Base-by-base conservation (phyloP, 352 stramenopile species). In the Pythium brassicae region DNA sequence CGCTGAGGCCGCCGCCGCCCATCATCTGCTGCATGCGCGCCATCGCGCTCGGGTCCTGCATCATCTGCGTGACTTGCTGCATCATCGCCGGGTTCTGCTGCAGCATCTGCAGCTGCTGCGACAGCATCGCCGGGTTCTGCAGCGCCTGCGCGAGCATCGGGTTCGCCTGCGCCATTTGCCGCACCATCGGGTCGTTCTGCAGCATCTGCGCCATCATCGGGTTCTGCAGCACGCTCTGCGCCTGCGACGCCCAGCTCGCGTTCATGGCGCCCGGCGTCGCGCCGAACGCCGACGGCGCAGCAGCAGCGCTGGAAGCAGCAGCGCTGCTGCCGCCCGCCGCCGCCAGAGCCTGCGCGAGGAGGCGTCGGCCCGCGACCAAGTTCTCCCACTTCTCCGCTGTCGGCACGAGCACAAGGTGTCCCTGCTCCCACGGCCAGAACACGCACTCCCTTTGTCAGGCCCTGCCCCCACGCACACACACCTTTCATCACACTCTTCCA, bases 51-150 rank as follows among this genome's bases (percentile, higher is more conserved):
- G 84, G 83, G 57, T 90, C 73, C 37, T 68, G 74, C 82, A 94
- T 91, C 74, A 92, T 82, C 53, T 92, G 84, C 44, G 66, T 78
- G 22, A 94, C 61, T 61, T 91, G 82, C 47, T 91, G 76, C 72
- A 89, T 83, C 82, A 92, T 91, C 42, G 65, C 69, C 0, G 84
- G 82, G 62, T 94, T 89, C 52, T 87, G 82, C 63, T 92, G 79
- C 49, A 92, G 54, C 11, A 66, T 67, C 49, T 86, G 72, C 48
- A 94, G 60, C 20, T 79, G 79, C 66, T 92, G 79, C 26, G 68
- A 51, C 34, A 94, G 63, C 50, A 91, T 58, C 22, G 74, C 67
- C n/a, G 84, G 84, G 48, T 91, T 90, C 63, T 87, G 76, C 53
- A 94, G 49, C 11, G 75, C 75, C 65, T 92, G 84, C 6, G 78